Base-by-base conservation (phyloP, 2,329 filamentous ascomycete genomes). In the Zopfia rhizophila region DNA sequence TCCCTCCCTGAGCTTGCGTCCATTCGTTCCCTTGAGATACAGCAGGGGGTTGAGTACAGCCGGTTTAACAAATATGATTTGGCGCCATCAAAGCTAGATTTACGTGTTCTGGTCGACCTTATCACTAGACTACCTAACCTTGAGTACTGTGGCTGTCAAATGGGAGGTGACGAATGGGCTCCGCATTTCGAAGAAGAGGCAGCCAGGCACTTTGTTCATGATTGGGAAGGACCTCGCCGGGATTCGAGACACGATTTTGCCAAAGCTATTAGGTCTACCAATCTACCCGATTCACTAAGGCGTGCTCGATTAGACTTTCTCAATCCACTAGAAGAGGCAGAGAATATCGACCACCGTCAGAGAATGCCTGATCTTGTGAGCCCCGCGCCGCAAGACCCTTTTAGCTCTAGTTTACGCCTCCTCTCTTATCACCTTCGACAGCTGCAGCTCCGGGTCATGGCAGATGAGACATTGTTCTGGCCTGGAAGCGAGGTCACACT, bases 181-280 rank as follows among this genome's bases (percentile, higher is more conserved):
- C 17, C n/a, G 5, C 14, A 12, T n/a, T 24, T 19, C 7, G 10
- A 4, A 3, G 21, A 39, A 7, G 32, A 31, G 21, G 8, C 30
- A 2, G 25, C 32, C 11, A 28, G 21, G 10, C 18, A 32, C 22
- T 35, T 19, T n/a, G 33, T 27, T 13, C 31, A 42, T 3, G 58
- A 63, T 18, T 51, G 45, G 29, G 41, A 35, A 27, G 60, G 58
- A 12, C 56, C 53, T n/a, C 56, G 50, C 17, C 51, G 55, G 11
- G 60, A 63, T 41, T 41, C 53, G 10, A 47, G 60, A 12, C 50
- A 58, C n/a, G 53, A 52, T 30, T 62, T 62, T 29, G 48, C 33
- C 8, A 58, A 53, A 38, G 55, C 55, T 18, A 8, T 54, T 3
- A 21, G 33, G 30, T 18, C 18, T 21, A 22, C 44, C 4, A 25